Percentiles rank a stretch among this genome's conserved stretches.
Conservation (phyloP, 768 basidiomycete genomes). For the Serendipita sp. region DNA sequence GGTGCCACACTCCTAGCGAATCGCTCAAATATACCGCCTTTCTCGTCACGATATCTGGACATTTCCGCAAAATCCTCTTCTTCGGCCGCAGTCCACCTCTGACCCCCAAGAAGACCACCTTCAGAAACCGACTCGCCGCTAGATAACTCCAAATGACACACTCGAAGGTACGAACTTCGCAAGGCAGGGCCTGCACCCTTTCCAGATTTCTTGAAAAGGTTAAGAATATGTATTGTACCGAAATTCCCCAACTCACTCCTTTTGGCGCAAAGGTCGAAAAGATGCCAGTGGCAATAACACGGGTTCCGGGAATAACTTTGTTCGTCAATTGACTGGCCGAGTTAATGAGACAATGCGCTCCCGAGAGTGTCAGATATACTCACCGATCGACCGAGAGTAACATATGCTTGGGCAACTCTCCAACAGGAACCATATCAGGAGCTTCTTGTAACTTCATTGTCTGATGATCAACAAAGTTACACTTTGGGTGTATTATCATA, state of each 20-base stretch:
- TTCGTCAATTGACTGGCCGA: slow-evolving; percentile 56
- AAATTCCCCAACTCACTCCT: slow-evolving; percentile 36
- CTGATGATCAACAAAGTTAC: slow-evolving; percentile 89
- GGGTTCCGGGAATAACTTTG: slow-evolving; percentile 88
- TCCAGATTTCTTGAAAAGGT: slow-evolving; percentile 38
- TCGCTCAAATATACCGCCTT: slow-evolving; percentile 79
- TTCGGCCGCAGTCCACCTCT: slow-evolving; percentile 84
- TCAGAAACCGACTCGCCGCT: slow-evolving; percentile 27
- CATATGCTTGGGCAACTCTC: slow-evolving; percentile 93
- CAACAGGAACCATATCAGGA: slow-evolving; percentile 98
- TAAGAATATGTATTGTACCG: not conserved
- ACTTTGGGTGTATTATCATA: slow-evolving; percentile 87
- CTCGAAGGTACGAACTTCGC: slow-evolving; percentile 84
- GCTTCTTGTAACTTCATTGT: slow-evolving; percentile 95
- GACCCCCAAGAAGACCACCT: slow-evolving; percentile 69
- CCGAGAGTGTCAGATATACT: not conserved
- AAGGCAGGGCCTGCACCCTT: slow-evolving; percentile 56
- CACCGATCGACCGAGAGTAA: slow-evolving; percentile 72
- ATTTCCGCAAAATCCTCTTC: slow-evolving; percentile 93
- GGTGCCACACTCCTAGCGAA: slow-evolving; percentile 92
- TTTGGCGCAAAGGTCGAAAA: slow-evolving; percentile 90
- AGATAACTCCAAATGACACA: slow-evolving; percentile 78
- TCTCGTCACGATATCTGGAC: slow-evolving; percentile 34
- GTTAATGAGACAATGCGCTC: not conserved
- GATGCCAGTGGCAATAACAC: slow-evolving; percentile 88